These are phyloP conservation scores for Carex kokanica DNA, from an alignment of 176 grass and related monocot species.

Conservation along the genomic window DNA sequence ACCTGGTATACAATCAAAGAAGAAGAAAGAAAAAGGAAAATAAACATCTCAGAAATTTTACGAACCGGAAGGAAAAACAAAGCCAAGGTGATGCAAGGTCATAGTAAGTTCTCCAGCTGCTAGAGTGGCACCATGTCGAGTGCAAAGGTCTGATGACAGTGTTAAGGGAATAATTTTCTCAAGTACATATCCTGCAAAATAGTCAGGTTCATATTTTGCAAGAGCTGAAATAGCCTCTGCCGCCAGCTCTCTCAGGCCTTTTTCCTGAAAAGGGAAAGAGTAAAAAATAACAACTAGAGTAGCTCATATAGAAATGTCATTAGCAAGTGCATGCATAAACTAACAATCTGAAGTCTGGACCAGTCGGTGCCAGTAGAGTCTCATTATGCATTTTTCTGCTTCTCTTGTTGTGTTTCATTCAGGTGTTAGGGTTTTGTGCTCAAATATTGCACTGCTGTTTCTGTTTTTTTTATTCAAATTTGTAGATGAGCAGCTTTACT, in stretches of 20 bases:
- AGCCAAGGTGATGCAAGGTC: slow-evolving; percentile 62
- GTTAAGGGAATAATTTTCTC: slow-evolving; percentile 77
- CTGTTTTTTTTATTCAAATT: neutral
- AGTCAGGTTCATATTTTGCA: slow-evolving; percentile 75
- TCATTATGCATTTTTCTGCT: neutral
- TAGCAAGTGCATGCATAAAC: neutral
- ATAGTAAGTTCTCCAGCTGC: slow-evolving; percentile 74
- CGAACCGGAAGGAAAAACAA: slow-evolving; percentile 55
- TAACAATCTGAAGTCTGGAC: neutral
- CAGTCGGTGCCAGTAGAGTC: neutral
- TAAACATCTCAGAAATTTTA: slow-evolving; percentile 19
- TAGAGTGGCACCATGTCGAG: slow-evolving; percentile 92
- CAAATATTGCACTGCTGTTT: neutral
- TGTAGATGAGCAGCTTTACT: neutral
- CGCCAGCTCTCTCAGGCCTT: slow-evolving; percentile 69
- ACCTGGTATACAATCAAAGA: neutral
- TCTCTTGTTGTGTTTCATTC: neutral
- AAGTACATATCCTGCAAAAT: slow-evolving; percentile 66
- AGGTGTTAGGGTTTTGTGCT: neutral
- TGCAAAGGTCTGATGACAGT: slow-evolving; percentile 83
- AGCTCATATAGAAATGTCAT: neutral
- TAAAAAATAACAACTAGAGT: slow-evolving; percentile 25
- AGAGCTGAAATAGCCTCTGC: slow-evolving; percentile 77
- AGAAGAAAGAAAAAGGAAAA: neutral
- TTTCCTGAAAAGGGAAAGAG: slow-evolving; percentile 60